Evolutionary conservation across 1,284 basidiomycete species (phyloP).

Genomic region (Boletus albobrunnescens): DNA sequence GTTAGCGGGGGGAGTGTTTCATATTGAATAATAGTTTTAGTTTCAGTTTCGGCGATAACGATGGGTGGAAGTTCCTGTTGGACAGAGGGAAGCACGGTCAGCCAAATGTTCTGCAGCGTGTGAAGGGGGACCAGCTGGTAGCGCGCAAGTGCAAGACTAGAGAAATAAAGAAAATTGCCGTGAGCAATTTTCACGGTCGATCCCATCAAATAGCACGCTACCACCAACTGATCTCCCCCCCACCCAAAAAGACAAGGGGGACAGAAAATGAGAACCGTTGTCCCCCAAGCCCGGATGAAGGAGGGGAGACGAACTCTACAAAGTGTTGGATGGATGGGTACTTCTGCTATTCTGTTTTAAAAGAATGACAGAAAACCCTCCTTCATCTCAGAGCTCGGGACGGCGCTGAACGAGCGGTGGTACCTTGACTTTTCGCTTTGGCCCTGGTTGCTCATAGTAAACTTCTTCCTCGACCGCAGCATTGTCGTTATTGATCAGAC

Average conservation of each 20-base stretch:
- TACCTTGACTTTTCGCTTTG: slow-evolving; percentile 84
- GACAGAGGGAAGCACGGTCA: slow-evolving; percentile 36
- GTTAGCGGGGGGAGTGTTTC: slow-evolving; percentile 51
- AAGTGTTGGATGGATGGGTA: slow-evolving; percentile 31
- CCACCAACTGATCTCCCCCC: slow-evolving; percentile 45
- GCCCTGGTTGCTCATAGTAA: slow-evolving; percentile 62
- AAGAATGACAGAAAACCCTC: slow-evolving; percentile 51
- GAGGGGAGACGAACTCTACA: slow-evolving; percentile 76
- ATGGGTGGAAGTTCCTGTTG: slow-evolving; percentile 61
- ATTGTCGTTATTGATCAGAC: slow-evolving; percentile 64
- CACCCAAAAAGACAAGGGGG: slow-evolving; percentile 62
- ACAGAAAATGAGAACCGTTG: slow-evolving; percentile 62
- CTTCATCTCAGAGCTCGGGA: slow-evolving; percentile 89
- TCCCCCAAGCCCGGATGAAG: slow-evolving; percentile 85
- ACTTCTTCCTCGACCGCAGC: slow-evolving; percentile 73
- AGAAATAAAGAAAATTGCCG: slow-evolving; percentile 23
- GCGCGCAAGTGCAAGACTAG: slow-evolving; percentile 18
- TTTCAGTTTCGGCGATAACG: slow-evolving; percentile 62
- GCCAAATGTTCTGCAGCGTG: slow-evolving; percentile 14
- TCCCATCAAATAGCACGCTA: slow-evolving; percentile 22
- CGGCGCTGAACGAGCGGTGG: slow-evolving; percentile 72
- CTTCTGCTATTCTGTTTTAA: slow-evolving; percentile 31
- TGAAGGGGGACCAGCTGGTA: slow-evolving; percentile 42
- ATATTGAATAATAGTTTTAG: slow-evolving; percentile 57
- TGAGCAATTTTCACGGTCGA: slow-evolving; percentile 39